Evolutionary conservation across 2,329 filamentous ascomycete species (phyloP), one percentile per base, ranked within the genome.

Genomic region (Colletotrichum cereale): DNA sequence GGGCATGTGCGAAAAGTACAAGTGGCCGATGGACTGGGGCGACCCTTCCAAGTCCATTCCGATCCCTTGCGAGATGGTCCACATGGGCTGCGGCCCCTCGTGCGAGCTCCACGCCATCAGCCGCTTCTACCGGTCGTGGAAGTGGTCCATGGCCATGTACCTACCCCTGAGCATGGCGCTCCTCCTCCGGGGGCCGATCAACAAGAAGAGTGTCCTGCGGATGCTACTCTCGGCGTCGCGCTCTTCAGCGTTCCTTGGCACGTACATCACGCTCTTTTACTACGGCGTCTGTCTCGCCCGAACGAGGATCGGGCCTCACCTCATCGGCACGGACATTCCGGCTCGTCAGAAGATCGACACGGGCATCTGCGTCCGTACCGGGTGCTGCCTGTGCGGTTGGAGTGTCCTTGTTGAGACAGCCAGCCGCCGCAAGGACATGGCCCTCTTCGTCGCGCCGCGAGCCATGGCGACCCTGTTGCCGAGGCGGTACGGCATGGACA

Each of bases 41-140:
- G 91, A 97, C 79, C 93, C 94, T 0, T 85, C 86, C 24, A 84
- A 86, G 67, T 88, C 90, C 0, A 82, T 91, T 12, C 94, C 94
- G 0, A 92, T 96, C 70, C 93, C 93, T 1, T 97, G 94, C 81
- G 91, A 94, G 79, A 85, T 97, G 74, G 93, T 96, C 3, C 94
- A 97, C 82, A 94, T 94, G 90, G 92, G 92, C 66, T 87, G 86
- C 73, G 92, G 93, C 2, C 86, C 89, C 2, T 93, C 85, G 67
- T 95, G 94, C 80, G 94, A 97, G 79, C 86, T 86, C 73, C 93
- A 97, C 79, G 92, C 92, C 3, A 71, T 91, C 29, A 87, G 86
- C 71, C 89, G 94, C 44, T 93, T 96, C 80, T 81, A 80, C 64
- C 87, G 88, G 64, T 91, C 92, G 3, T 96, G 93, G 86, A 86